A percentile compares a stretch with the other conserved stretches of the same genome.
Conservation (phyloP, 2,329 filamentous ascomycete species). For the Neofusicoccum parvum region DNA sequence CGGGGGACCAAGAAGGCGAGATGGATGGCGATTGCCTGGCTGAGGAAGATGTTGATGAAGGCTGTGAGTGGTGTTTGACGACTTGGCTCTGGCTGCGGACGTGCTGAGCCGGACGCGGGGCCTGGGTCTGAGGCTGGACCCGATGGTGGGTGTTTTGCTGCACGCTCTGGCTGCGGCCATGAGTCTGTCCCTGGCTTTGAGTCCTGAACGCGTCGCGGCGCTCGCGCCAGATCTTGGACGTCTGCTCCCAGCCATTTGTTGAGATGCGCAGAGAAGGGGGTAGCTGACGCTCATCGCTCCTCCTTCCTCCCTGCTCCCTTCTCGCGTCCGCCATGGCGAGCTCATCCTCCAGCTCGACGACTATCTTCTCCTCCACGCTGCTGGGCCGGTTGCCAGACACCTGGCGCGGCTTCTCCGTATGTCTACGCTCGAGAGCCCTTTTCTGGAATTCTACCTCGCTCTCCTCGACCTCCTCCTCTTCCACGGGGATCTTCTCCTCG, state of each 20-base stretch:
- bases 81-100: not conserved
- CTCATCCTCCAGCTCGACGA: slow-evolving; percentile 1
- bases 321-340: not conserved
- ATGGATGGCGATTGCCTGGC: not conserved
- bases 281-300: not conserved
- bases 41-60: not conserved
- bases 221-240: slow-evolving; percentile 8
- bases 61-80: not conserved
- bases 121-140: not conserved
- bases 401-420: not conserved
- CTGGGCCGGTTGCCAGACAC: not conserved
- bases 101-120: not conserved
- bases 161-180: slow-evolving; percentile 4
- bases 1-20: not conserved
- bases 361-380: not conserved
- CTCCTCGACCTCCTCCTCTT: not conserved
- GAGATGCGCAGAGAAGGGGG: slow-evolving; percentile 1
- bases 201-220: not conserved
- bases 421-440: not conserved
- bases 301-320: not conserved
- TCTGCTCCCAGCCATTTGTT: not conserved
- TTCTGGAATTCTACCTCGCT: too few species aligned
- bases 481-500: slow-evolving; percentile 15
- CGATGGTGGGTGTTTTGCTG: not conserved
- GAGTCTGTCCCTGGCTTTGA: not conserved